Evolutionary conservation across 176 grass and related monocot genomes (phyloP).

Genomic region (Aegilops sharonensis): DNA sequence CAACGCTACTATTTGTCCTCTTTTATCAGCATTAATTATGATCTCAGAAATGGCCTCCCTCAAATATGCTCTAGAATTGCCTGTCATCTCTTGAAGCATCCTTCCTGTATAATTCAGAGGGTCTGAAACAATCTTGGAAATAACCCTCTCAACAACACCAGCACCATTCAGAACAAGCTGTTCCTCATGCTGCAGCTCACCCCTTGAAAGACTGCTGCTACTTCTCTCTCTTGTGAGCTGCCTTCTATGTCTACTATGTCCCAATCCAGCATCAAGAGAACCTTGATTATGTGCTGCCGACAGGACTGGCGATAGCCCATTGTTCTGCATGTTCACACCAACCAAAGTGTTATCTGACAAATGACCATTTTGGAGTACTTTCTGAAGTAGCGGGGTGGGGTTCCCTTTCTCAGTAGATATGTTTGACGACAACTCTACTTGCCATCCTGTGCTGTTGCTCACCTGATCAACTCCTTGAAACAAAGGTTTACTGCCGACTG

Average conservation of each 20-base stretch:
- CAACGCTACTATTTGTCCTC: conserved; percentile 49
- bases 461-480: conserved; percentile 61
- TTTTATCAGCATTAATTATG: conserved; percentile 67
- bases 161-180: conserved; percentile 62
- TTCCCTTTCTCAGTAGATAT: conserved; percentile 47
- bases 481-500: conserved; percentile 65
- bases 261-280: conserved; percentile 52
- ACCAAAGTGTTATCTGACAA: conserved; percentile 43
- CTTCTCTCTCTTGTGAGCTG: conserved; percentile 65
- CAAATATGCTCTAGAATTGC: conserved; percentile 75
- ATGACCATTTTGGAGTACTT: conserved; percentile 55
- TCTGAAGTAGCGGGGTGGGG: conserved; percentile 42
- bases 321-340: conserved; percentile 35
- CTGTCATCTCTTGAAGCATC: conserved; percentile 98
- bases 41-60: conserved; percentile 91
- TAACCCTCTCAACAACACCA: conserved; percentile 76
- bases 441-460: conserved; percentile 42
- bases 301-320: conserved; percentile 27
- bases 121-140: conserved; percentile 82
- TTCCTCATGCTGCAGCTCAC: conserved; percentile 52
- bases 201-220: conserved; percentile 54
- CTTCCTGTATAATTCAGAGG: conserved; percentile 76
- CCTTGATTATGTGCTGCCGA: conserved; percentile 39
- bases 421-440: conserved; percentile 47
- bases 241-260: conserved; percentile 55